Base-by-base conservation (phyloP, 257 asterid genomes). In the Solanum chmielewskii region DNA sequence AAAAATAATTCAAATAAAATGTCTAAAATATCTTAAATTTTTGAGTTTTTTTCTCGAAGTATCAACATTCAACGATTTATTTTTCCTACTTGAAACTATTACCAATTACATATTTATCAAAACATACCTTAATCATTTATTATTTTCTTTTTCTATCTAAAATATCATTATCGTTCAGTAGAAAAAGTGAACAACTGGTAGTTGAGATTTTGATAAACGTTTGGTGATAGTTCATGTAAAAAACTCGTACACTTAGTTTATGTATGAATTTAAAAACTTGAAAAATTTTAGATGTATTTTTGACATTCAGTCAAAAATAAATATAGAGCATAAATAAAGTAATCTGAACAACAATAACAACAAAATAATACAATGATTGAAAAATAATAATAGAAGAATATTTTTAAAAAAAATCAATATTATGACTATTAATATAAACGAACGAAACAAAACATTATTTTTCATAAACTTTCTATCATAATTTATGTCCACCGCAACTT, bases 401-500 rank as follows among this genome's bases (percentile, higher is more conserved):
- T 4, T 33, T 2, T 44, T 44, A 11, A 11, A 13, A 12, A 45
- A 7, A 39, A 39, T 5, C 60, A 49, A 5, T 1, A 15, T n/a
- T n/a, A 64, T 25, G 20, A 15, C 35, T 25, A 66, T 2, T 66
- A 66, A 2, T 66, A 66, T 23, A 12, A 12, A 66, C 1, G 0
- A 0, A 11, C 35, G 9, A 25, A 25, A 25, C 35, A 64, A 64
- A 0, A 12, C 0, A 64, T 25, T 25, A 64, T 23, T 64, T n/a
- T 11, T 18, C 13, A 64, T 10, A 5, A n/a, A 25, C 4, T 4
- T 64, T 64, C 4, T 62, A 62, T n/a, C 15, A 2, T 62, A 62
- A 62, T n/a, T 3, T 62, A 18, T 0, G 7, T 0, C 2, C 31
- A 4, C 8, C 0, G 1, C 31, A 0, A 1, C 3, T 13, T 13